These are phyloP conservation scores for Oehlia diaphana DNA, from an alignment of 192 early-diverging fungal genomes.

Conservation along the genomic window DNA sequence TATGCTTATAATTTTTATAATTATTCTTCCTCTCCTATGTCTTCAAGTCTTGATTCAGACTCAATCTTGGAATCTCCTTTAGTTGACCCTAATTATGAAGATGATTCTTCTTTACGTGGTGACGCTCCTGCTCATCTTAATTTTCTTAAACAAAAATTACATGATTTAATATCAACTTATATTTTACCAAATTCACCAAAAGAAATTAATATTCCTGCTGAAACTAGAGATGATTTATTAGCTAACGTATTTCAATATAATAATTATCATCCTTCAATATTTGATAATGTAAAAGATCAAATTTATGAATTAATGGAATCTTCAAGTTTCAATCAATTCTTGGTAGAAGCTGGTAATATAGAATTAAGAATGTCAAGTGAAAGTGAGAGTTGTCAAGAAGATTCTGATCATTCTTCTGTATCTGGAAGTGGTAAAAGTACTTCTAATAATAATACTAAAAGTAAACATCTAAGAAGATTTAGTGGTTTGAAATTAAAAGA, in stretches of 20 bases:
- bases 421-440: neutral
- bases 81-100: neutral
- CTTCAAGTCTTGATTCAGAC: neutral
- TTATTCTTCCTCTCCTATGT: neutral
- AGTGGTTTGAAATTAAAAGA: slow-evolving; percentile 21
- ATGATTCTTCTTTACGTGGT: neutral
- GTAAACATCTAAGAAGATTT: neutral
- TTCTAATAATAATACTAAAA: neutral
- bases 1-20: slow-evolving; percentile 20
- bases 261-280: slow-evolving; percentile 34
- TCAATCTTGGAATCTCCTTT: neutral
- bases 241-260: slow-evolving; percentile 12
- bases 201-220: slow-evolving; percentile 35
- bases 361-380: slow-evolving; percentile 20
- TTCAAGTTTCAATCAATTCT: slow-evolving; percentile 15
- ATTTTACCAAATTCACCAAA: slow-evolving; percentile 28
- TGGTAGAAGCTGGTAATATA: slow-evolving; percentile 5
- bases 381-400: slow-evolving; percentile 9
- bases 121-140: slow-evolving; percentile 26
- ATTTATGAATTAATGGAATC: slow-evolving; percentile 34
- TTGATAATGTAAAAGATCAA: slow-evolving; percentile 15
- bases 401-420: neutral
- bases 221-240: slow-evolving; percentile 22
- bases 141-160: slow-evolving; percentile 27
- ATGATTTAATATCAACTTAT: slow-evolving; percentile 27